Percentiles rank a stretch among this genome's conserved stretches.
phyloP scores from a whole-genome alignment of 2,329 filamentous ascomycete genomes.

The Corinectria fuckeliana region DNA sequence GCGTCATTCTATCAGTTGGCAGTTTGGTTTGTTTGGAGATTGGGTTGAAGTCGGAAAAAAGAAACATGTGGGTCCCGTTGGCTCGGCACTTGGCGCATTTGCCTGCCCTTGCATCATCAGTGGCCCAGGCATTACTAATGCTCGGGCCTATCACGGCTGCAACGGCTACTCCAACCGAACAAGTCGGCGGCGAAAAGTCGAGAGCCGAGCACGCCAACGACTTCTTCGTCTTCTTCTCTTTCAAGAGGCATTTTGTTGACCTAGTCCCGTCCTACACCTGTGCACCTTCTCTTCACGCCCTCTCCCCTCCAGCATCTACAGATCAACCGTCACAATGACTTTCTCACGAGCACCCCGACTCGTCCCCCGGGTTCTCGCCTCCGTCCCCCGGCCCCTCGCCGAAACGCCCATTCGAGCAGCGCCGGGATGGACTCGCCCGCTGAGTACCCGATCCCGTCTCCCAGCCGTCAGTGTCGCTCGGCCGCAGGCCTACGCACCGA shows the following conservation, averaged over 20 bases:
- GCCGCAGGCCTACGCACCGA: constrained; percentile 25
- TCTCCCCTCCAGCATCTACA: background rate
- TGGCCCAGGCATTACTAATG: constrained; percentile 44
- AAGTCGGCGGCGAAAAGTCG: constrained; percentile 40
- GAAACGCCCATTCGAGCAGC: constrained; percentile 30
- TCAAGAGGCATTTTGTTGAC: constrained; percentile 14
- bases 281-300: background rate
- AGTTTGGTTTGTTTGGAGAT: constrained; percentile 5
- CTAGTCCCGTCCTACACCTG: background rate
- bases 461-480: constrained; percentile 31
- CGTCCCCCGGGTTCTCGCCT: constrained; percentile 34
- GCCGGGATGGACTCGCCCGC: constrained; percentile 37
- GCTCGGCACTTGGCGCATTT: constrained; percentile 7
- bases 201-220: constrained; percentile 26
- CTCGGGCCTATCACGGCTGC: constrained; percentile 34
- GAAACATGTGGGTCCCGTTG: background rate
- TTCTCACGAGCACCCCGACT: constrained; percentile 32
- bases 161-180: constrained; percentile 19
- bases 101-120: constrained; percentile 41
- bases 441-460: constrained; percentile 37
- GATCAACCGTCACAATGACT: constrained; percentile 29
- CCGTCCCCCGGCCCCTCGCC: constrained; percentile 30
- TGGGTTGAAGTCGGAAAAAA: constrained; percentile 1
- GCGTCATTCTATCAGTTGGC: constrained; percentile 24
- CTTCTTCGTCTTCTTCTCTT: constrained; percentile 5